Conservation (phyloP, 2,329 filamentous ascomycete genomes). For the Harringtonia lauricola region DNA sequence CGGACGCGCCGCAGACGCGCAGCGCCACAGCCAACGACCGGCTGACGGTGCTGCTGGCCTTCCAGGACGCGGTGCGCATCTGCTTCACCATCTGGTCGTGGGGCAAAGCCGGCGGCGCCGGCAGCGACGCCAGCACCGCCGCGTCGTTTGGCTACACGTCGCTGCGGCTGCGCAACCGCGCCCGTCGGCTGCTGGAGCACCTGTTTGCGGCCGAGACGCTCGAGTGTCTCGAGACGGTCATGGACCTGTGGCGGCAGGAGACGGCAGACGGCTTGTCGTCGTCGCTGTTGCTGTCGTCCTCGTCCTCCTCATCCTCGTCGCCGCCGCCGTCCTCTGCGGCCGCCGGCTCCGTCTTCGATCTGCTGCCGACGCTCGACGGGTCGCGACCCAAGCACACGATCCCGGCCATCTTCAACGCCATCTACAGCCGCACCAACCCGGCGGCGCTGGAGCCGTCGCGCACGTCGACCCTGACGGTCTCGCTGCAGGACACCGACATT, state of each 20-base stretch:
- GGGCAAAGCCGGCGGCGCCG: slow-evolving; percentile 5
- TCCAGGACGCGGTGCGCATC: slow-evolving; percentile 88
- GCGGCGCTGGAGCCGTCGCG: slow-evolving; percentile 64
- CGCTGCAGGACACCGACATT: slow-evolving; percentile 71
- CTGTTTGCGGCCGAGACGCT: slow-evolving; percentile 85
- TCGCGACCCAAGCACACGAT: slow-evolving; percentile 86
- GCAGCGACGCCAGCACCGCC: slow-evolving; percentile 48
- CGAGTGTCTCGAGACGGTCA: slow-evolving; percentile 85
- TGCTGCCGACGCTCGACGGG: slow-evolving; percentile 84
- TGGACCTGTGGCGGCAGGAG: slow-evolving; percentile 69
- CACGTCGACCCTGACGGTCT: slow-evolving; percentile 81
- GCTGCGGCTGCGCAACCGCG: slow-evolving; percentile 79
- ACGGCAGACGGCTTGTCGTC: too few species aligned
- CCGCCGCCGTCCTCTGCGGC: too few species aligned
- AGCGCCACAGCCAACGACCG: slow-evolving; percentile 85
- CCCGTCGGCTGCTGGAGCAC: slow-evolving; percentile 79
- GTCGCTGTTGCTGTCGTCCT: too few species aligned
- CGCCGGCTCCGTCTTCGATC: too few species aligned
- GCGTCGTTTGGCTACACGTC: slow-evolving; percentile 89
- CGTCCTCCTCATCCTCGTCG: too few species aligned
- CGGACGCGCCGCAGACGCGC: slow-evolving; percentile 65
- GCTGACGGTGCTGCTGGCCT: slow-evolving; percentile 86
- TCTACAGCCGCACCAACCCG: slow-evolving; percentile 90
- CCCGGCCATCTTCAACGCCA: slow-evolving; percentile 87
- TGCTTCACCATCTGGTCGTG: slow-evolving; percentile 89